Percentiles rank a stretch among this genome's conserved stretches.
phyloP scores from a whole-genome alignment of 2,329 filamentous ascomycete genomes.

The Paraphaeosphaeria minitans region DNA sequence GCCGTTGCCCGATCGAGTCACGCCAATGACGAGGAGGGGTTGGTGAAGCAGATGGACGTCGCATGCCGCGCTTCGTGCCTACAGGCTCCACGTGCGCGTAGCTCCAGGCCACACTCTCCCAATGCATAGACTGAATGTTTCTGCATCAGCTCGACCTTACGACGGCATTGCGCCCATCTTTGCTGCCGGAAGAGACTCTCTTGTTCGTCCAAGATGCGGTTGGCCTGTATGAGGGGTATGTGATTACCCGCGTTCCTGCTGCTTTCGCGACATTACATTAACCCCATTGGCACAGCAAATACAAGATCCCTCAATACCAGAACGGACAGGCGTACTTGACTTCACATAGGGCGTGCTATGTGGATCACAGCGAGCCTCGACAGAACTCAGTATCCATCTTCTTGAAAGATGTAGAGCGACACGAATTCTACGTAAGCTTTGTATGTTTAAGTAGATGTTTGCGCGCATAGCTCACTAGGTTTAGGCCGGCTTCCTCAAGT shows the following conservation, averaged over 20 bases:
- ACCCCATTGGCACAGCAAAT: constrained; percentile 67
- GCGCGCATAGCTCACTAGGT: constrained; percentile 18
- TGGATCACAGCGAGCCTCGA: constrained; percentile 84
- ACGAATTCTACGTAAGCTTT: constrained; percentile 78
- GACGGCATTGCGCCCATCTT: constrained; percentile 89
- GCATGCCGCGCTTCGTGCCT: not conserved
- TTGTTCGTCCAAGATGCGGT: constrained; percentile 98
- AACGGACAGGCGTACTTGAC: constrained; percentile 97
- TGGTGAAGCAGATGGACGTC: not conserved
- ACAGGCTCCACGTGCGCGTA: not conserved
- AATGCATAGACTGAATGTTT: constrained; percentile 77
- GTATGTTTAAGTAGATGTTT: constrained; percentile 12
- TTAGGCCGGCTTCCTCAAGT: constrained; percentile 89
- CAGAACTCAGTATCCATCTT: constrained; percentile 84
- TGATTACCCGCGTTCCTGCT: constrained; percentile 23
- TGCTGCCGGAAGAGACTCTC: constrained; percentile 90
- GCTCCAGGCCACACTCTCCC: constrained; percentile 1
- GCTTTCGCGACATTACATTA: constrained; percentile 15
- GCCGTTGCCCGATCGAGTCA: constrained; percentile 16
- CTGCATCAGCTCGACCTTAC: constrained; percentile 94
- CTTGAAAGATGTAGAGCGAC: constrained; percentile 86
- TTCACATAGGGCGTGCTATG: constrained; percentile 93
- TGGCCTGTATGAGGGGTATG: constrained; percentile 94
- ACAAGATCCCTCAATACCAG: constrained; percentile 91
- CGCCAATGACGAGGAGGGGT: constrained; percentile 26